Evolutionary conservation across 2,329 filamentous ascomycete species (phyloP), one percentile per base, ranked within the genome.

Genomic region (Coleophoma crateriformis): DNA sequence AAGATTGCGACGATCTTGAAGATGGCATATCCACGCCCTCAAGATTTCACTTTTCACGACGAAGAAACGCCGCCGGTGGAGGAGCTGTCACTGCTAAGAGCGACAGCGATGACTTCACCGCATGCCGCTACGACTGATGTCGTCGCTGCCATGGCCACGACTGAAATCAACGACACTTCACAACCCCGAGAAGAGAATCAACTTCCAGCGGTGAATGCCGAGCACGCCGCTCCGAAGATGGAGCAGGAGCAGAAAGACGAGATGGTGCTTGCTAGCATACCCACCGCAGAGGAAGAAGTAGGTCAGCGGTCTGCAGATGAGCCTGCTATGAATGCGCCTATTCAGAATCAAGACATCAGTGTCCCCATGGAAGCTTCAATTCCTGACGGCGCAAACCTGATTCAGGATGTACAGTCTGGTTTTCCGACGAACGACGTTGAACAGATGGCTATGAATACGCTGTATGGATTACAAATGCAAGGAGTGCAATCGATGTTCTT

Each of bases 21-120:
- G 27, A 27, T 27, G 27, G 27, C 27, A 27, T 27, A 27, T 27
- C 27, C 27, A 27, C 27, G 27, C 4, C n/a, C 45, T 14, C 33
- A 19, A 20, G 19, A 19, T 38, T 37, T n/a, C 33, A 20, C 45
- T 11, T 33, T 22, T 33, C n/a, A 37, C 43, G 41, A 39, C 35
- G 52, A 19, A 44, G 47, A 47, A 47, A 41, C 44, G 49, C 48
- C 47, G 48, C 53, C 54, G 61, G 61, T 64, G 63, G 55, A 65
- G 48, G 63, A 65, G 62, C 61, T 65, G 62, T 61, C 33, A 61
- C 61, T 65, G 62, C 61, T 32, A 33, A 53, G 52, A 56, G 58
- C 51, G 59, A 58, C 62, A 65, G 60, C 58, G 62, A 65, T 65
- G 63, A 65, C 62, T 59, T 65, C 63, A 63, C 60, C 58, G 60